A percentile compares a stretch with the other conserved stretches of the same genome.
Evolutionary conservation across 2,329 filamentous ascomycete species (phyloP).

Genomic region (Colletotrichum tanaceti): DNA sequence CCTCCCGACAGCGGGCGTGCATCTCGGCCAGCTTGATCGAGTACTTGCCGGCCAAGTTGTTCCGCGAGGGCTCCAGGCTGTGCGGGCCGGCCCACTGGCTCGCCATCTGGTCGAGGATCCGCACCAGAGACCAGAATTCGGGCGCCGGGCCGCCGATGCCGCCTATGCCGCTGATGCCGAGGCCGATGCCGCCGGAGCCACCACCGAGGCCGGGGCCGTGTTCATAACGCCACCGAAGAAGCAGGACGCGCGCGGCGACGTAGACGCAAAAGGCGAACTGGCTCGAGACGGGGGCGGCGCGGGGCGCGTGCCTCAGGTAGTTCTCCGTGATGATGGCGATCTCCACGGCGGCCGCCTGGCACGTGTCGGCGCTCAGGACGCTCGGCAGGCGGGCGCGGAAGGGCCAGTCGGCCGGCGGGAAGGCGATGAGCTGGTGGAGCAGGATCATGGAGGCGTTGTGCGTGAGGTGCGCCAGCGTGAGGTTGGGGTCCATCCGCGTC

Average conservation of each 20-base stretch:
- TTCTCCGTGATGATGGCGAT: conserved; percentile 59
- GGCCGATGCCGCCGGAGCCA: no score
- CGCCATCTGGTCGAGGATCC: conserved; percentile 47
- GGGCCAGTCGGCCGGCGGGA: conserved; percentile 50
- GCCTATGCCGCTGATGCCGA: no score
- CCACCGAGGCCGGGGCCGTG: conserved; percentile 30
- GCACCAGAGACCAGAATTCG: conserved; percentile 47
- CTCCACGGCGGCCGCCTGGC: conserved; percentile 58
- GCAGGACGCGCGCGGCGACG: conserved; percentile 56
- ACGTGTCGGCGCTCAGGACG: conserved; percentile 60
- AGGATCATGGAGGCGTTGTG: conserved; percentile 64
- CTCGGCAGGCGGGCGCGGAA: conserved; percentile 53
- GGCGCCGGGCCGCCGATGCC: background rate
- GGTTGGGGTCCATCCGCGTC: conserved; percentile 58
- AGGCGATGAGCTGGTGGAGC: conserved; percentile 61
- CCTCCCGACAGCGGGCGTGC: conserved; percentile 28
- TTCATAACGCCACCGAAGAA: conserved; percentile 49
- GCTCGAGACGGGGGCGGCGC: conserved; percentile 45
- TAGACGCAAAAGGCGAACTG: conserved; percentile 62
- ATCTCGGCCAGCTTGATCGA: conserved; percentile 39
- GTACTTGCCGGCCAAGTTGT: conserved; percentile 43
- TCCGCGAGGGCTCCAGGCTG: conserved; percentile 9
- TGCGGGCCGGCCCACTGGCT: conserved; percentile 45
- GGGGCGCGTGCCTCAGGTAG: conserved; percentile 55
- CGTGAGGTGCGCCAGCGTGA: conserved; percentile 62